These are phyloP conservation scores for Coniophora puteana DNA, from an alignment of 1,284 basidiomycete genomes.

Conservation along the genomic window DNA sequence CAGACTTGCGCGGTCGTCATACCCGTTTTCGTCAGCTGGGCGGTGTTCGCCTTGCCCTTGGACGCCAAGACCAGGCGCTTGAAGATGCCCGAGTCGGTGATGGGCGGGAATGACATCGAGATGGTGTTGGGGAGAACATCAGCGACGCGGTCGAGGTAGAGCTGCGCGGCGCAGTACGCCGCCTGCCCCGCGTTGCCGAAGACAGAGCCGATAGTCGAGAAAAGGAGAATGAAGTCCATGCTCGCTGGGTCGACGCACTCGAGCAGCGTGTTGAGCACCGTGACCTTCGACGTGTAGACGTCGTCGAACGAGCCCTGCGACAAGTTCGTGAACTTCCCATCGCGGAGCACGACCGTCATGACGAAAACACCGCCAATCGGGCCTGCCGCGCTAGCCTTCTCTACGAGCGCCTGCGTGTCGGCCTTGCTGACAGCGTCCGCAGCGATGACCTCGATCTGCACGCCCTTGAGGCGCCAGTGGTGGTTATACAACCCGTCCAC, in stretches of 20 bases:
- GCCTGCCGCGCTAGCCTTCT: conserved; percentile 14
- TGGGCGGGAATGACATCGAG: conserved; percentile 30
- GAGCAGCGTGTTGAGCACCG: conserved; percentile 22
- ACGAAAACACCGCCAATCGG: conserved; percentile 25
- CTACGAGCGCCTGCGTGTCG: conserved; percentile 18
- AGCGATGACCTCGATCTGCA: conserved; percentile 22
- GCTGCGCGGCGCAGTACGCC: conserved; percentile 26
- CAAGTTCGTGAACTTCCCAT: conserved; percentile 26
- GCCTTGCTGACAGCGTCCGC: conserved; percentile 18
- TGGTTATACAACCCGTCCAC: conserved; percentile 23
- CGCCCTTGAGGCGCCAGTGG: conserved; percentile 15
- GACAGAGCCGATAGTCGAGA: conserved; percentile 28
- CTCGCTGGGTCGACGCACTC: conserved; percentile 18
- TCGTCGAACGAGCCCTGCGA: conserved; percentile 28
- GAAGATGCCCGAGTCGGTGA: conserved; percentile 29
- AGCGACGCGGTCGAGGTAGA: conserved; percentile 27
- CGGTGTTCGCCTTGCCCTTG: conserved; percentile 25
- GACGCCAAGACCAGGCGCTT: conserved; percentile 24
- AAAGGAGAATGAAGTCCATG: conserved; percentile 28
- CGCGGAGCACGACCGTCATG: conserved; percentile 31
- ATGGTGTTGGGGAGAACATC: conserved; percentile 25
- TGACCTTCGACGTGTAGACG: conserved; percentile 27
- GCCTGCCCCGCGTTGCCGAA: conserved; percentile 32
- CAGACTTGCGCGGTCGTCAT: conserved; percentile 29
- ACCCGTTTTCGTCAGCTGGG: conserved; percentile 25